phyloP scores from a whole-genome alignment of 1,284 basidiomycete genomes.

The Leccinum fuscescens region DNA sequence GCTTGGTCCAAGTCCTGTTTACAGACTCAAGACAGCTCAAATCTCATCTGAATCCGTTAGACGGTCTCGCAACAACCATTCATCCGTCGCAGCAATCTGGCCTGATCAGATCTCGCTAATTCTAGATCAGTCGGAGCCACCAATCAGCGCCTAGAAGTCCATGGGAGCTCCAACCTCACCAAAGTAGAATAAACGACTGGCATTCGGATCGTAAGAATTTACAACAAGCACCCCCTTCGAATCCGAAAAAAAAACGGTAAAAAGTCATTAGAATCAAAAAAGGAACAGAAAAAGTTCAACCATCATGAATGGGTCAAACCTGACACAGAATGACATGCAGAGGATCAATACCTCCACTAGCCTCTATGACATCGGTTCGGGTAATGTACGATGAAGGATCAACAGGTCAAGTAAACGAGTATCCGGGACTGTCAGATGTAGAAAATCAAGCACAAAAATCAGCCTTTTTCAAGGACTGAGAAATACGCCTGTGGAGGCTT shows the following conservation, averaged over 20 bases:
- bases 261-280: not conserved
- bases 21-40: not conserved
- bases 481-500: not conserved
- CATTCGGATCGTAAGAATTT: conserved; percentile 14
- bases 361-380: conserved; percentile 3
- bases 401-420: conserved; percentile 7
- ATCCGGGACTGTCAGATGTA: conserved; percentile 11
- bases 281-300: conserved; percentile 5
- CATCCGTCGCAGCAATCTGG: not conserved
- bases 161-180: not conserved
- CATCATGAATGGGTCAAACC: not conserved
- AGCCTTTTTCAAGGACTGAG: conserved; percentile 9
- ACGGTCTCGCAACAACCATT: not conserved
- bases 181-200: not conserved
- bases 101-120: not conserved
- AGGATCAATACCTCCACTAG: conserved; percentile 2
- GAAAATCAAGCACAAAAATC: conserved; percentile 21
- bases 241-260: conserved; percentile 13
- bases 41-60: not conserved
- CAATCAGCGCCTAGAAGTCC: not conserved
- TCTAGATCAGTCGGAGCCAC: not conserved
- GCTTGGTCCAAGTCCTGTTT: not conserved
- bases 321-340: not conserved
- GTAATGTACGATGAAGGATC: conserved; percentile 21
- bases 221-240: conserved; percentile 10